Percentiles rank a stretch among this genome's conserved stretches.
phyloP scores from a whole-genome alignment of 768 basidiomycete genomes.

The Rhizopogon vinicolor region DNA sequence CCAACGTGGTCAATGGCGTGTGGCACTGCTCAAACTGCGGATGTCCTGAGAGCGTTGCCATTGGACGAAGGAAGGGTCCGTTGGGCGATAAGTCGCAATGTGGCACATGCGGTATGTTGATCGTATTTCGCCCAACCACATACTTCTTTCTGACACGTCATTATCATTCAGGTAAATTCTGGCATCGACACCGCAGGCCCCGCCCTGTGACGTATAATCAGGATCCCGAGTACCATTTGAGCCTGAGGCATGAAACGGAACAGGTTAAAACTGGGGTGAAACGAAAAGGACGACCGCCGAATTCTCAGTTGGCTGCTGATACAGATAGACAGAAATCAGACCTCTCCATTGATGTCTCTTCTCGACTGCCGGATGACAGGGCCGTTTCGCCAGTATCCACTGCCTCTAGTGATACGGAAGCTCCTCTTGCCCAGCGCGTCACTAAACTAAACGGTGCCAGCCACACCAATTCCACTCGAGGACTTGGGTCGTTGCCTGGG shows the following conservation, averaged over 20 bases:
- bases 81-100: slow-evolving; percentile 89
- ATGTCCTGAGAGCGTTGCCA: slow-evolving; percentile 80
- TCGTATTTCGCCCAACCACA: slow-evolving; percentile 2
- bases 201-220: slow-evolving; percentile 78
- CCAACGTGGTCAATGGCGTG: slow-evolving; percentile 75
- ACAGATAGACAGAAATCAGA: slow-evolving; percentile 46
- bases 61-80: slow-evolving; percentile 86
- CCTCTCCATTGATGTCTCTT: slow-evolving; percentile 29
- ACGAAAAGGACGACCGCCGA: slow-evolving; percentile 38
- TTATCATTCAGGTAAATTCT: slow-evolving; percentile 68
- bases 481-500: slow-evolving; percentile 6
- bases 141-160: slow-evolving; percentile 3
- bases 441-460: slow-evolving; percentile 51
- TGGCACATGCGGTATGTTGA: slow-evolving; percentile 78
- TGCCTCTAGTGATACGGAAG: slow-evolving; percentile 68
- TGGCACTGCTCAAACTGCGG: slow-evolving; percentile 98
- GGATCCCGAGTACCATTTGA: slow-evolving; percentile 65
- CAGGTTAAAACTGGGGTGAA: slow-evolving; percentile 45
- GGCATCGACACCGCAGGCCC: slow-evolving; percentile 81
- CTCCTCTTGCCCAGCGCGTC: slow-evolving; percentile 64
- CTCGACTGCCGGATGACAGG: slow-evolving; percentile 39
- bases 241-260: slow-evolving; percentile 53
- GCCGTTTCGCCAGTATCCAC: slow-evolving; percentile 68
- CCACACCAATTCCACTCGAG: slow-evolving; percentile 4
- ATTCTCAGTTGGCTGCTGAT: slow-evolving; percentile 16